phyloP scores from a whole-genome alignment of 345 rosid species.

The Arabis alpina region DNA sequence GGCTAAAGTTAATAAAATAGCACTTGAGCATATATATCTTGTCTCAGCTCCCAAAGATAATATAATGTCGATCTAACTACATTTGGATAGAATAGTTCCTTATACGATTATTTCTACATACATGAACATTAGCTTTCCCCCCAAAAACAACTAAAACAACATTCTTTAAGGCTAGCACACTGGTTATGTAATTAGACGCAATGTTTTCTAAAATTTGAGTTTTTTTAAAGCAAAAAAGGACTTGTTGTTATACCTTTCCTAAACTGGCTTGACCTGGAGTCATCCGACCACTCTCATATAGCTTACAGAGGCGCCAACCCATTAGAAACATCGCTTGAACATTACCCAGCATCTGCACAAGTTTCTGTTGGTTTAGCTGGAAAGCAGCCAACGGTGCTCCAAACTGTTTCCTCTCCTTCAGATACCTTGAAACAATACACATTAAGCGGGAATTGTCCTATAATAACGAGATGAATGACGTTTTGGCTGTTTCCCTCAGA shows the following conservation, averaged over 20 bases:
- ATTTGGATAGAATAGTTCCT: too few relatives aligned
- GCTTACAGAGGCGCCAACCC: conserved; percentile 97
- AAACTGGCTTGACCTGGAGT: conserved; percentile 96
- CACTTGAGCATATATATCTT: too few relatives aligned
- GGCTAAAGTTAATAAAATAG: too few relatives aligned
- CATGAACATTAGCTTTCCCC: too few relatives aligned
- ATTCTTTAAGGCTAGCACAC: too few relatives aligned
- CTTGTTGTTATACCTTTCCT: conserved; percentile 72
- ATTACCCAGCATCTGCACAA: conserved; percentile 83
- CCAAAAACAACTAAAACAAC: too few relatives aligned
- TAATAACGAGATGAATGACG: too few relatives aligned
- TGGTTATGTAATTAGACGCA: too few relatives aligned
- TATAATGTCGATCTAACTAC: too few relatives aligned
- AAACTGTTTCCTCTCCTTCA: conserved; percentile 93
- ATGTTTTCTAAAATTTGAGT: too few relatives aligned
- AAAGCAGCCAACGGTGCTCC: conserved; percentile 97
- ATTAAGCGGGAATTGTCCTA: background rate
- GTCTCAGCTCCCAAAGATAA: too few relatives aligned
- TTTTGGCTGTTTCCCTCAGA: background rate
- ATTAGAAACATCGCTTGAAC: conserved; percentile 90
- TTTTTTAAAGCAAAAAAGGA: conserved; percentile 7
- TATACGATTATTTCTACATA: too few relatives aligned
- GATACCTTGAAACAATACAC: conserved; percentile 58
- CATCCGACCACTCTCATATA: conserved; percentile 83
- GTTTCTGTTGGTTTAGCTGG: conserved; percentile 92